Conservation (phyloP, 2,329 filamentous ascomycete genomes). For the Diplodia mutila region DNA sequence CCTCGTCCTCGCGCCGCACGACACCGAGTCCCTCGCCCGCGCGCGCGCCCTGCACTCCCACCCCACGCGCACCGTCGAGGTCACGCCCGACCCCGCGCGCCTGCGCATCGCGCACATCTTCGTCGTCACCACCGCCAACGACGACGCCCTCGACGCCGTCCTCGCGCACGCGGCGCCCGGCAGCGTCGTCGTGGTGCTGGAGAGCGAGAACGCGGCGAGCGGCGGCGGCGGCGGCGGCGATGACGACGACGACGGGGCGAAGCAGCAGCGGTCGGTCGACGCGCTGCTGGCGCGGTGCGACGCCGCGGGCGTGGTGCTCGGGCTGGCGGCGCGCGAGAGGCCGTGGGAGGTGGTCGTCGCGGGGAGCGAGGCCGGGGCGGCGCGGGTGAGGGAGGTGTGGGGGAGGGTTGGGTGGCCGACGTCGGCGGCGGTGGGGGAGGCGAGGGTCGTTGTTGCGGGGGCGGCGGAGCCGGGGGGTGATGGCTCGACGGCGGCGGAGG, state of each 20-base stretch:
- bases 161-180: neutral
- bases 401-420: neutral
- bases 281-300: neutral
- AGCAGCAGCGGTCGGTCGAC: neutral
- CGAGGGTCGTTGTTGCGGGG: neutral
- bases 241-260: neutral
- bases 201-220: neutral
- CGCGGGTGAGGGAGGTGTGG: neutral
- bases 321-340: conserved; percentile 26
- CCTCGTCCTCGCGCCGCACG: neutral
- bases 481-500: neutral
- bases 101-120: neutral
- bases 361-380: neutral
- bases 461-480: too few species aligned
- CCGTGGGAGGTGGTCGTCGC: conserved; percentile 9
- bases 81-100: neutral
- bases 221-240: too few species aligned
- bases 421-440: neutral
- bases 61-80: conserved; percentile 1
- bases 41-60: neutral
- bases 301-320: neutral
- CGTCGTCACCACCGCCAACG: neutral
- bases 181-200: neutral
- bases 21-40: neutral
- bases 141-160: neutral